A percentile compares a stretch with the other conserved stretches of the same genome.
These are phyloP conservation scores for Sequoia sempervirens DNA, from an alignment of 75 land plant species.

Conservation along the genomic window DNA sequence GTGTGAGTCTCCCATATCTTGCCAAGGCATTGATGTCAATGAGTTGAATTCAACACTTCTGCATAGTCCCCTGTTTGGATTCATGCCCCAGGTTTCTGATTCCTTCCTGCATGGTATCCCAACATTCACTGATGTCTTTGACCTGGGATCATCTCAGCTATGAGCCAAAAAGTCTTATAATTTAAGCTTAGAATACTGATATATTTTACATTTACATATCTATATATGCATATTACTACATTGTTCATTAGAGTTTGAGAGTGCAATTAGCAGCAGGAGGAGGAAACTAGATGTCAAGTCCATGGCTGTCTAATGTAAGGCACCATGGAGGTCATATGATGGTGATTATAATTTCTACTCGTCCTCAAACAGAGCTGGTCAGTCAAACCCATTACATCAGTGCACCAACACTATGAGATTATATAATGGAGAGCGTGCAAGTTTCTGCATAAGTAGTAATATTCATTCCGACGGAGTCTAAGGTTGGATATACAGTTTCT, in stretches of 20 bases:
- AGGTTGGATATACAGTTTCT: not conserved
- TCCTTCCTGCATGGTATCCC: not conserved
- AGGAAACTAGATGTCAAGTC: not conserved
- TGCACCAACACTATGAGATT: not conserved
- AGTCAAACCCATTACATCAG: not conserved
- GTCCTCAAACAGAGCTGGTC: not conserved
- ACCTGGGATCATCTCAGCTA: constrained; percentile 10
- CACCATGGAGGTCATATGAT: not conserved
- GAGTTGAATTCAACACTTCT: not conserved
- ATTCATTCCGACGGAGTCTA: not conserved
- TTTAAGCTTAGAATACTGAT: not conserved
- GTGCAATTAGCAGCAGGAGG: not conserved
- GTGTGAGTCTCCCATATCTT: constrained; percentile 5
- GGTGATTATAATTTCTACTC: not conserved
- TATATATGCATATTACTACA: constrained; percentile 5
- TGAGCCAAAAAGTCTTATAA: not conserved
- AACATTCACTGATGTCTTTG: not conserved
- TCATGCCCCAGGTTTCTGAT: constrained; percentile 10
- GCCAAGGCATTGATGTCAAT: not conserved
- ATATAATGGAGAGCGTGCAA: not conserved
- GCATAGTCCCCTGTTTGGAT: constrained; percentile 9
- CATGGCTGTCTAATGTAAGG: not conserved
- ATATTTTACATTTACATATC: not conserved
- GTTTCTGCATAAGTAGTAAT: not conserved
- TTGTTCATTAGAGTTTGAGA: not conserved